phyloP scores from a whole-genome alignment of 2,329 filamentous ascomycete species.

The Arthrobotrys sphaeroides region DNA sequence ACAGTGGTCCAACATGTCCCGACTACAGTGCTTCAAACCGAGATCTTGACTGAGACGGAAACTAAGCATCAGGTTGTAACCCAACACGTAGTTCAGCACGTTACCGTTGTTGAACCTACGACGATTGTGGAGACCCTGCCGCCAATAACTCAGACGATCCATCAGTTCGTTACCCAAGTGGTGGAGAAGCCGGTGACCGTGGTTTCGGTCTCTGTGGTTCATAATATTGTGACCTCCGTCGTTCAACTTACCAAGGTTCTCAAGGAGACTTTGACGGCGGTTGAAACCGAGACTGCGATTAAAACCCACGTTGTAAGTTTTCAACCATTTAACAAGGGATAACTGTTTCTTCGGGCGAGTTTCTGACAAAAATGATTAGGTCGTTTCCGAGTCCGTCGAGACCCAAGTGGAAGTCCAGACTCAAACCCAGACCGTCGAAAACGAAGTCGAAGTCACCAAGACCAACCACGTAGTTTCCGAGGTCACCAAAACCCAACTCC shows the following conservation, averaged over 20 bases:
- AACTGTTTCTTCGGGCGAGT: background rate
- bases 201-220: conserved; percentile 32
- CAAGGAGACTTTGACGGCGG: conserved; percentile 32
- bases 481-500: conserved; percentile 10
- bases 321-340: background rate
- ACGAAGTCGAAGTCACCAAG: conserved; percentile 31
- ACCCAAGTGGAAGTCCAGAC: conserved; percentile 31
- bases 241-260: conserved; percentile 22
- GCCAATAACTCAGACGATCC: conserved; percentile 28
- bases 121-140: conserved; percentile 35
- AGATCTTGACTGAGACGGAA: conserved; percentile 31
- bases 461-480: conserved; percentile 18
- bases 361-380: conserved; percentile 7
- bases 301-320: conserved; percentile 40
- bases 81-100: conserved; percentile 20
- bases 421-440: conserved; percentile 32
- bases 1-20: conserved; percentile 31
- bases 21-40: background rate
- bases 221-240: conserved; percentile 32
- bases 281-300: conserved; percentile 24
- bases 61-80: conserved; percentile 27
- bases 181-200: conserved; percentile 45
- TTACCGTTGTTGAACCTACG: conserved; percentile 29
- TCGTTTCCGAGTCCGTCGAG: conserved; percentile 23
- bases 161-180: conserved; percentile 36